Conservation (phyloP, 1,284 basidiomycete genomes). For the Chalciporus piperatoides region DNA sequence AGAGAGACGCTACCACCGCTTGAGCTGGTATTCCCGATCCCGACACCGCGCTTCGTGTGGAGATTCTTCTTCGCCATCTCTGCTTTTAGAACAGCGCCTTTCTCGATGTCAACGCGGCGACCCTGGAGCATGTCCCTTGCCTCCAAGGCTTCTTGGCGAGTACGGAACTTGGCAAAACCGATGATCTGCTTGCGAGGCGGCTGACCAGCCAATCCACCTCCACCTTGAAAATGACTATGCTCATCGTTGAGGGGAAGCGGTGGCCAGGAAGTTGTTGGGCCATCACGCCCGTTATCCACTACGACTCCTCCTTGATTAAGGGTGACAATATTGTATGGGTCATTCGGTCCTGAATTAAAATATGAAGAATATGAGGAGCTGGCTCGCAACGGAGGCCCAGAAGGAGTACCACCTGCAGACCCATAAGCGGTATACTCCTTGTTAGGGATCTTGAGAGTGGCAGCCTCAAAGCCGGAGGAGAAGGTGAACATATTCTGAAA, state of each 20-base stretch:
- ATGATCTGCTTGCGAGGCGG: slow-evolving; percentile 93
- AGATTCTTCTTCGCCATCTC: slow-evolving; percentile 99
- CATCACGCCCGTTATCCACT: slow-evolving; percentile 66
- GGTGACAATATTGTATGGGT: slow-evolving; percentile 75
- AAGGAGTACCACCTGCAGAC: slow-evolving; percentile 38
- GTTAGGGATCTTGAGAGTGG: slow-evolving; percentile 94
- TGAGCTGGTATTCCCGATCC: slow-evolving; percentile 35
- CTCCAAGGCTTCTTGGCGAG: slow-evolving; percentile 81
- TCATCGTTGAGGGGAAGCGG: slow-evolving; percentile 41
- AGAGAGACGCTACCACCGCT: slow-evolving; percentile 24
- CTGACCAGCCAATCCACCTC: slow-evolving; percentile 29
- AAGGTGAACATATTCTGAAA: slow-evolving; percentile 99
- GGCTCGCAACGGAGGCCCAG: slow-evolving; percentile 32
- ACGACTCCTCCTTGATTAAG: slow-evolving; percentile 76
- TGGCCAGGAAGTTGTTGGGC: slow-evolving; percentile 66
- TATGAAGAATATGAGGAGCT: slow-evolving; percentile 33
- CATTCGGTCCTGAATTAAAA: slow-evolving; percentile 53
- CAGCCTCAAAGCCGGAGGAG: slow-evolving; percentile 93
- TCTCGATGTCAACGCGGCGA: slow-evolving; percentile 89
- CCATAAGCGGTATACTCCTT: slow-evolving; percentile 76
- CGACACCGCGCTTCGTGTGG: slow-evolving; percentile 87
- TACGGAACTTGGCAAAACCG: slow-evolving; percentile 95
- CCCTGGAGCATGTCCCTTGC: slow-evolving; percentile 91
- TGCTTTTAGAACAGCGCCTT: slow-evolving; percentile 91
- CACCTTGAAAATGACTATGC: slow-evolving; percentile 35